These are phyloP conservation scores for Linum tenue DNA, from an alignment of 345 rosid genomes.

Conservation along the genomic window DNA sequence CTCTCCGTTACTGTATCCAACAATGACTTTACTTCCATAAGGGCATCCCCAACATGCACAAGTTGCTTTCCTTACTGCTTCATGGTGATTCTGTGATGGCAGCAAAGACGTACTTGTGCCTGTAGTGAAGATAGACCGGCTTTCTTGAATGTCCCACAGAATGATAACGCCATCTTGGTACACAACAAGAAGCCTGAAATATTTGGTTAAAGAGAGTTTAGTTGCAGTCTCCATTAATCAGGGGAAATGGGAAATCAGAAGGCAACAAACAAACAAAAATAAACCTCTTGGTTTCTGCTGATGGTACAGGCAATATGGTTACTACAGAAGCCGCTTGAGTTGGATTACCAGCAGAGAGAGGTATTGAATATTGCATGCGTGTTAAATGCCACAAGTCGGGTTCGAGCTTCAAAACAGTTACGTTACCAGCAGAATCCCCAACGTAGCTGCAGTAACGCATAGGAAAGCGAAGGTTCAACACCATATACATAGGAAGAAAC, in stretches of 20 bases:
- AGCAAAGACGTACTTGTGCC: constrained; percentile 36
- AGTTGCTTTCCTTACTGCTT: constrained; percentile 64
- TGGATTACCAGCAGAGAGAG: constrained; percentile 51
- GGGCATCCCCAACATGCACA: constrained; percentile 91
- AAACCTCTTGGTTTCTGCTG: constrained; percentile 80
- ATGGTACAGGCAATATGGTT: constrained; percentile 56
- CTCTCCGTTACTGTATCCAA: constrained; percentile 81
- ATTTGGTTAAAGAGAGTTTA: background rate
- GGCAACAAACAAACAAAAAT: constrained; percentile 4
- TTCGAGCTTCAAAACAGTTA: constrained; percentile 58
- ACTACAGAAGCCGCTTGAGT: constrained; percentile 54
- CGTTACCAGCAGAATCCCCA: constrained; percentile 73
- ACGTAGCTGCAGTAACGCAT: constrained; percentile 42
- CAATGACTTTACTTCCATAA: constrained; percentile 63
- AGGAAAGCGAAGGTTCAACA: background rate
- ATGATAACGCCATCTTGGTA: constrained; percentile 59
- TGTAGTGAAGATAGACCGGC: constrained; percentile 42
- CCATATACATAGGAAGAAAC: background rate
- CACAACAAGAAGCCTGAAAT: constrained; percentile 60
- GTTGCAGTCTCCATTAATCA: background rate
- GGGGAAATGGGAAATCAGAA: background rate
- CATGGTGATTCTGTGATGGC: constrained; percentile 27
- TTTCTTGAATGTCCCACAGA: constrained; percentile 71
- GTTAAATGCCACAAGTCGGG: constrained; percentile 30
- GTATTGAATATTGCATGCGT: constrained; percentile 61